Conservation (phyloP, 768 basidiomycete species). For the Psilocybe sp. region DNA sequence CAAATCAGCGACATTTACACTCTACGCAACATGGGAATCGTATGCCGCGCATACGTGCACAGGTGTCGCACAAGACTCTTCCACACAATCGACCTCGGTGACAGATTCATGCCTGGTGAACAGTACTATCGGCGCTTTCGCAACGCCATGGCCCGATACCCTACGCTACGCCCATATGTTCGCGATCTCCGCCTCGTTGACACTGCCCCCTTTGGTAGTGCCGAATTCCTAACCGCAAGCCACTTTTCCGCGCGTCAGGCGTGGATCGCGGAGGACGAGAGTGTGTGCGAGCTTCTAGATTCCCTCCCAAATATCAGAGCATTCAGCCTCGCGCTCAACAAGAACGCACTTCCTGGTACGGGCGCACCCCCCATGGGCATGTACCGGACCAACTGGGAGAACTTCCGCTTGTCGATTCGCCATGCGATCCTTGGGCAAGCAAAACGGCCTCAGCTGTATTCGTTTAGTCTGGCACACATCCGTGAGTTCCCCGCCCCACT, state of each 20-base stretch:
- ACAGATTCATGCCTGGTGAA: conserved; percentile 18
- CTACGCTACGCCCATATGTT: conserved; percentile 9
- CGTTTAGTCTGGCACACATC: conserved; percentile 12
- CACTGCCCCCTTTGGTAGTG: conserved; percentile 18
- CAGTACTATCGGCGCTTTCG: conserved; percentile 16
- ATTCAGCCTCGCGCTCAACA: not conserved
- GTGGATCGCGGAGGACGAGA: conserved; percentile 18
- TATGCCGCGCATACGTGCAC: conserved; percentile 10
- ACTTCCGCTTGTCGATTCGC: conserved; percentile 13
- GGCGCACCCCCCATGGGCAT: conserved; percentile 7
- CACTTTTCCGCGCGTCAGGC: conserved; percentile 4
- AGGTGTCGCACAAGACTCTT: conserved; percentile 16
- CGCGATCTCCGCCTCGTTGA: conserved; percentile 20
- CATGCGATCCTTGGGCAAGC: conserved; percentile 14
- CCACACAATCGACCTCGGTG: conserved; percentile 19
- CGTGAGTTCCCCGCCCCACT: conserved; percentile 17
- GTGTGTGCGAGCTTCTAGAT: conserved; percentile 15
- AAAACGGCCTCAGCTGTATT: conserved; percentile 6
- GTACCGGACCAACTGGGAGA: conserved; percentile 6
- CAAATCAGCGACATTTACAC: conserved; percentile 14
- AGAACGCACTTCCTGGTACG: conserved; percentile 14
- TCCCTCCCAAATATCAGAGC: conserved; percentile 8
- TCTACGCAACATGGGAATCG: conserved; percentile 9
- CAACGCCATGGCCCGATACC: conserved; percentile 6
- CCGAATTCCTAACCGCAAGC: not conserved